phyloP scores from a whole-genome alignment of 2,329 filamentous ascomycete genomes.

The Fusarium tuaranense region DNA sequence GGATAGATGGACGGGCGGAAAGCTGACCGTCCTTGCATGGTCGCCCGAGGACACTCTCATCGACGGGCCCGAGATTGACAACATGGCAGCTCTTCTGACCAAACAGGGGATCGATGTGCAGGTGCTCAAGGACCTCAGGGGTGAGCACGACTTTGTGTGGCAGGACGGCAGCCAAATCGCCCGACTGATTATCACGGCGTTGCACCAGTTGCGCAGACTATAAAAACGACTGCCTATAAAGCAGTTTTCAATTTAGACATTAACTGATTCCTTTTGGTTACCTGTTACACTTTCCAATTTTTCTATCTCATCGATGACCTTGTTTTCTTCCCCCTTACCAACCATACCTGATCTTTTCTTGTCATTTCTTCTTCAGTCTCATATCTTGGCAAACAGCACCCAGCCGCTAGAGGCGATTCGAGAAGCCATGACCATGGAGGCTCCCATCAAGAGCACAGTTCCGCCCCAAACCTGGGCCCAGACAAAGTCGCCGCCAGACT shows the following conservation, averaged over 20 bases:
- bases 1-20: conserved; percentile 50
- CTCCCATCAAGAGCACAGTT: conserved; percentile 51
- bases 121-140: conserved; percentile 59
- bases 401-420: conserved; percentile 52
- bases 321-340: neutral
- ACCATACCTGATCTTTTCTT: neutral
- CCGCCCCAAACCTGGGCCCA: conserved; percentile 62
- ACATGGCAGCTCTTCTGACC: conserved; percentile 63
- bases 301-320: neutral
- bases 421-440: conserved; percentile 48
- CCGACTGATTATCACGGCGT: conserved; percentile 54
- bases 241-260: conserved; percentile 23
- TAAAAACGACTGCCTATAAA: neutral
- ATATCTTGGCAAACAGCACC: conserved; percentile 52
- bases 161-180: conserved; percentile 68
- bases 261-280: conserved; percentile 22
- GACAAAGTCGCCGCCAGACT: conserved; percentile 47
- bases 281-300: neutral
- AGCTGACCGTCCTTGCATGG: conserved; percentile 56
- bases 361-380: conserved; percentile 8
- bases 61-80: conserved; percentile 69
- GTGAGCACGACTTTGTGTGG: conserved; percentile 74
- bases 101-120: conserved; percentile 51
- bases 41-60: conserved; percentile 62
- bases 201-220: conserved; percentile 30